Conservation (phyloP, 2,329 filamentous ascomycete genomes). For the Microdochium paspali region DNA sequence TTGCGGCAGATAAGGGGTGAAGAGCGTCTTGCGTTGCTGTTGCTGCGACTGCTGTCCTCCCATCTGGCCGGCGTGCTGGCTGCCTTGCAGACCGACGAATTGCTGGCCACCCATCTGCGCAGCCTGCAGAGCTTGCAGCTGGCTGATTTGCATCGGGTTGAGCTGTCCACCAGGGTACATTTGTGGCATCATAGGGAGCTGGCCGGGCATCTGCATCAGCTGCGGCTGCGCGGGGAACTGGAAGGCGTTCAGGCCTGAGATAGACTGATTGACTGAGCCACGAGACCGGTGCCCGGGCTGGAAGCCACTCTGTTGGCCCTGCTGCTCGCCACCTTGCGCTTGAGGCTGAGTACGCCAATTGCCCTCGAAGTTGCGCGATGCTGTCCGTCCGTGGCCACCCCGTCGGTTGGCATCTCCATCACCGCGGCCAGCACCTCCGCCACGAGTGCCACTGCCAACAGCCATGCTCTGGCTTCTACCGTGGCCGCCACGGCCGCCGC, state of each 20-base stretch:
- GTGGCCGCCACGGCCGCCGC: slow-evolving; percentile 49
- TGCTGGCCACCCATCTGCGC: slow-evolving; percentile 73
- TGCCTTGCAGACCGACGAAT: slow-evolving; percentile 57
- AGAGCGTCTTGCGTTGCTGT: slow-evolving; percentile 94
- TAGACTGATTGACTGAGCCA: slow-evolving; percentile 75
- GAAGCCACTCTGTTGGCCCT: slow-evolving; percentile 66
- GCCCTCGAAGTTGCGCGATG: slow-evolving; percentile 90
- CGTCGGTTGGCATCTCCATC: slow-evolving; percentile 64
- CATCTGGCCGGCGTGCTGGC: slow-evolving; percentile 62
- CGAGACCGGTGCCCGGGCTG: slow-evolving; percentile 87
- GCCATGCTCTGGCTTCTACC: slow-evolving; percentile 89
- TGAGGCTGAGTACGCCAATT: slow-evolving; percentile 81
- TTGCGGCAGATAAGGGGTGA: slow-evolving; percentile 95
- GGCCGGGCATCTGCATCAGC: slow-evolving; percentile 75
- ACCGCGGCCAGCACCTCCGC: slow-evolving; percentile 58
- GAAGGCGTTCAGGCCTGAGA: slow-evolving; percentile 76
- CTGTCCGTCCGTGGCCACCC: slow-evolving; percentile 67
- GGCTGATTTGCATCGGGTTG: slow-evolving; percentile 78
- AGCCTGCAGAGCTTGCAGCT: slow-evolving; percentile 86
- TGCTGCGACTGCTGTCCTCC: slow-evolving; percentile 51
- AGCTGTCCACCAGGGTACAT: slow-evolving; percentile 80
- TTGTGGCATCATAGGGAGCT: slow-evolving; percentile 75
- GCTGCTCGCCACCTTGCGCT: slow-evolving; percentile 48
- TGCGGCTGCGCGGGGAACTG: slow-evolving; percentile 84
- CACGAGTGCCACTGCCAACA: slow-evolving; percentile 59